Evolutionary conservation across 139 green algal genomes (phyloP), one percentile per base, ranked within the genome.

Genomic region (Pedinophyceae sp.): DNA sequence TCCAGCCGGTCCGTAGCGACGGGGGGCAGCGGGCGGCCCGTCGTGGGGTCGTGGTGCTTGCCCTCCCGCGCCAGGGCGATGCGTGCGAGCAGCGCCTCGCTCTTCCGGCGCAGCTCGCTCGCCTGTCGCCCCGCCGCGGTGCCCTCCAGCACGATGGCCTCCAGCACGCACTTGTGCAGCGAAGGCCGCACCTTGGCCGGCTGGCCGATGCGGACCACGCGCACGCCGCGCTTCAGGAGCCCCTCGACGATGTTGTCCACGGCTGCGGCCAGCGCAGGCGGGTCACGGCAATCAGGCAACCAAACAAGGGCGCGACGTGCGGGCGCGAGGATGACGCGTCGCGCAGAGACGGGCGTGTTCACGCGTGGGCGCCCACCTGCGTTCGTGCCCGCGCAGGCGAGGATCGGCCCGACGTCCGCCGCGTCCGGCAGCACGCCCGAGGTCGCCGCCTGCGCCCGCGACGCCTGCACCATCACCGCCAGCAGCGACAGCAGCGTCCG

Each of bases 201-300:
- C 25, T 75, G 58, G 1, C 87, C 87, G 18, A 96, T 29, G 22
- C 87, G 73, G 27, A 94, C 81, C 2, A 83, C 81, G 3, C 48
- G 28, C 3, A 93, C 41, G 4, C 75, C 73, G 1, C 54, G 60
- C 41, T 50, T 56, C 27, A 74, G 28, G 48, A 95, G 61, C 4
- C 87, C 87, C 53, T 89, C 75, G 24, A 94, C 62, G 29, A 95
- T 43, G 72, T 96, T 96, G 66, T 95, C 87, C 0, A 81, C 79
- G 2, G 87, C 87, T 1, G n/a, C n/a, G n/a, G n/a, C n/a, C n/a
- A n/a, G n/a, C n/a, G n/a, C n/a, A n/a, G n/a, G 73, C n/a, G n/a
- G n/a, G n/a, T n/a, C n/a, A n/a, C n/a, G n/a, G n/a, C n/a, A n/a
- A n/a, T n/a, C n/a, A n/a, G n/a, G n/a, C n/a, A n/a, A n/a, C n/a